A percentile compares a stretch with the other conserved stretches of the same genome.
phyloP scores from a whole-genome alignment of 1,284 basidiomycete species.

The Tranzscheliella williamsii region DNA sequence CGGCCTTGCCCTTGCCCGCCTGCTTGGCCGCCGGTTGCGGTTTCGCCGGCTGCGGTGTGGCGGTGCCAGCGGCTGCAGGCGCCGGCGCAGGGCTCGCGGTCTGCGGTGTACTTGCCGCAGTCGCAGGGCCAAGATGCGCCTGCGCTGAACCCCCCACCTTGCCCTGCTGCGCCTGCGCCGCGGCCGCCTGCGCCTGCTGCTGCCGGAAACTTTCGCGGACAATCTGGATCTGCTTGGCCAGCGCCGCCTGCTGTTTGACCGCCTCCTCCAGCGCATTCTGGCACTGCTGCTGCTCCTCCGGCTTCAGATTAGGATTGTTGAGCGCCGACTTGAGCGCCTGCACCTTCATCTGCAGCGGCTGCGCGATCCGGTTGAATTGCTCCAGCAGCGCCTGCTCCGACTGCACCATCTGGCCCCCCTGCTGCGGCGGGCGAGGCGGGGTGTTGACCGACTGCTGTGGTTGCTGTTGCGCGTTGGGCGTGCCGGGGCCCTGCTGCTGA shows the following conservation, averaged over 20 bases:
- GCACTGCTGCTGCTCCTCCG: slow-evolving; percentile 49
- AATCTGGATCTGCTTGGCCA: slow-evolving; percentile 50
- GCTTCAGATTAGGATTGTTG: slow-evolving; percentile 36
- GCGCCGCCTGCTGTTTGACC: slow-evolving; percentile 40
- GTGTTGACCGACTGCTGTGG: slow-evolving; percentile 11
- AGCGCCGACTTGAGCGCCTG: slow-evolving; percentile 42
- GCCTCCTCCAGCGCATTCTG: slow-evolving; percentile 45
- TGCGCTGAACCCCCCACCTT: slow-evolving; percentile 1
- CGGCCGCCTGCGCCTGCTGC: slow-evolving; percentile 34
- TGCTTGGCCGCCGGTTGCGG: slow-evolving; percentile 7
- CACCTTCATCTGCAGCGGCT: slow-evolving; percentile 46
- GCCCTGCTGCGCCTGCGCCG: slow-evolving; percentile 2
- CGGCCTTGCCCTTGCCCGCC: slow-evolving; percentile 26
- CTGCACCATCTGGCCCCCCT: slow-evolving; percentile 35
- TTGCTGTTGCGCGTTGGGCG: slow-evolving; percentile 5
- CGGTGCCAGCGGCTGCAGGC: not conserved
- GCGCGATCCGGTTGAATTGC: slow-evolving; percentile 49
- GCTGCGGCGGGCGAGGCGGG: slow-evolving; percentile 8
- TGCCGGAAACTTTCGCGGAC: slow-evolving; percentile 44
- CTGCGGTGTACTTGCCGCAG: slow-evolving; percentile 9
- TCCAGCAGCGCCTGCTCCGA: slow-evolving; percentile 46
- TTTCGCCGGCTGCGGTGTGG: slow-evolving; percentile 7
- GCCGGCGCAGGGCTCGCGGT: slow-evolving; percentile 13
- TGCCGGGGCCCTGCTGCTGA: slow-evolving; percentile 12
- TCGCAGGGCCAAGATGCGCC: not conserved